These are phyloP conservation scores for Pseudogymnoascus destructans DNA, from an alignment of 2,329 filamentous ascomycete genomes.

Conservation along the genomic window DNA sequence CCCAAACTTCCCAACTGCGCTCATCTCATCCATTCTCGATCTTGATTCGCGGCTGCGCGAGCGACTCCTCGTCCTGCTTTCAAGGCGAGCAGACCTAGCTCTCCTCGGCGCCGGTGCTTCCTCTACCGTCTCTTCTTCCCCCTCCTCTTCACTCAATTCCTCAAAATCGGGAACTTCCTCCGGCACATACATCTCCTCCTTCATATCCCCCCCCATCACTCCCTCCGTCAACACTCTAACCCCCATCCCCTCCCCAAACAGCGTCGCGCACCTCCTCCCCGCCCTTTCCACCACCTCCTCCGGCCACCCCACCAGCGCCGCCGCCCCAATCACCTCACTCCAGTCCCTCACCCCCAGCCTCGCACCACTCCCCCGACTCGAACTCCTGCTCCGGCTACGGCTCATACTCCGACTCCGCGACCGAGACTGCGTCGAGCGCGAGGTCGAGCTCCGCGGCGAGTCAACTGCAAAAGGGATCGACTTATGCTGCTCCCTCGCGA, in stretches of 20 bases:
- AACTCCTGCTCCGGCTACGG: not conserved
- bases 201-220: slow-evolving; percentile 16
- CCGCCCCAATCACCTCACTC: slow-evolving; percentile 72
- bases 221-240: slow-evolving; percentile 42
- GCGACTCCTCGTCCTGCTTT: slow-evolving; percentile 3
- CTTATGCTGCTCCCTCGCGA: slow-evolving; percentile 30
- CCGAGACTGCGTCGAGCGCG: not conserved
- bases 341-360: slow-evolving; percentile 51
- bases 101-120: not conserved
- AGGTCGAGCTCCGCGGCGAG: not conserved
- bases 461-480: not conserved
- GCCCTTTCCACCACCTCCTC: slow-evolving; percentile 51
- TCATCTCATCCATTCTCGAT: not conserved
- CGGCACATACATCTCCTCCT: slow-evolving; percentile 18
- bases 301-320: slow-evolving; percentile 53
- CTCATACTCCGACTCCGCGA: not conserved
- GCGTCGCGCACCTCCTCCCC: slow-evolving; percentile 56
- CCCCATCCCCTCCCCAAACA: slow-evolving; percentile 63
- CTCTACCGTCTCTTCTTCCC: not conserved
- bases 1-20: not conserved
- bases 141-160: not conserved
- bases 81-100: not conserved
- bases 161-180: slow-evolving; percentile 12
- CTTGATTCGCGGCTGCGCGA: not conserved
- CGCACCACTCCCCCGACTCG: slow-evolving; percentile 12